These are phyloP conservation scores for Alloteropsis semialata DNA, from an alignment of 176 grass and related monocot genomes.

Conservation along the genomic window DNA sequence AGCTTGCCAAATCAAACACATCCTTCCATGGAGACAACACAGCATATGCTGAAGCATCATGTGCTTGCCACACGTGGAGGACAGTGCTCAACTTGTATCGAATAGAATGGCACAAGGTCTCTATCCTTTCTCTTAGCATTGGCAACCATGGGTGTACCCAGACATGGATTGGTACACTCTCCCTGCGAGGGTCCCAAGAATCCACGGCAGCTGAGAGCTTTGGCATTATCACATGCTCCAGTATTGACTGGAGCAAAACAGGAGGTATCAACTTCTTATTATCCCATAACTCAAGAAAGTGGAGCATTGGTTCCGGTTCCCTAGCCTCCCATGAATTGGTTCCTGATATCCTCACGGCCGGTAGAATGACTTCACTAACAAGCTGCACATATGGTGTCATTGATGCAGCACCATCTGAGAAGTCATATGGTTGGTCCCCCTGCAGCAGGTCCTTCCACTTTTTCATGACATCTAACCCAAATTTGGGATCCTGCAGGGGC, in stretches of 20 bases:
- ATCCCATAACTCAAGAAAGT: conserved; percentile 71
- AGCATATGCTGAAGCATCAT: conserved; percentile 74
- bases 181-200: conserved; percentile 81
- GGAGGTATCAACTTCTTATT: conserved; percentile 52
- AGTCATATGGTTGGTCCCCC: conserved; percentile 67
- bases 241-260: conserved; percentile 63
- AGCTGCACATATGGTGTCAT: conserved; percentile 74
- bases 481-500: conserved; percentile 62
- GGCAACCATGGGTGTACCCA: conserved; percentile 87
- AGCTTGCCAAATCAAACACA: conserved; percentile 74
- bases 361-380: conserved; percentile 75
- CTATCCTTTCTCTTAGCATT: conserved; percentile 60
- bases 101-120: conserved; percentile 66
- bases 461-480: conserved; percentile 63
- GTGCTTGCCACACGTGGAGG: conserved; percentile 79
- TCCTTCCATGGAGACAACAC: conserved; percentile 85
- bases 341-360: conserved; percentile 69
- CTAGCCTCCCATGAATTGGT: conserved; percentile 85
- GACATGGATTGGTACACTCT: conserved; percentile 68
- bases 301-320: conserved; percentile 84
- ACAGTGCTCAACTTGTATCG: conserved; percentile 78
- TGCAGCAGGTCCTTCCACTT: conserved; percentile 76
- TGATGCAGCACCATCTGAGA: conserved; percentile 44
- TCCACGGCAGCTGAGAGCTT: conserved; percentile 73
- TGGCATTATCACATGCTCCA: conserved; percentile 81